phyloP scores from a whole-genome alignment of 1,139 yeast species.

The Yarrowia galli region DNA sequence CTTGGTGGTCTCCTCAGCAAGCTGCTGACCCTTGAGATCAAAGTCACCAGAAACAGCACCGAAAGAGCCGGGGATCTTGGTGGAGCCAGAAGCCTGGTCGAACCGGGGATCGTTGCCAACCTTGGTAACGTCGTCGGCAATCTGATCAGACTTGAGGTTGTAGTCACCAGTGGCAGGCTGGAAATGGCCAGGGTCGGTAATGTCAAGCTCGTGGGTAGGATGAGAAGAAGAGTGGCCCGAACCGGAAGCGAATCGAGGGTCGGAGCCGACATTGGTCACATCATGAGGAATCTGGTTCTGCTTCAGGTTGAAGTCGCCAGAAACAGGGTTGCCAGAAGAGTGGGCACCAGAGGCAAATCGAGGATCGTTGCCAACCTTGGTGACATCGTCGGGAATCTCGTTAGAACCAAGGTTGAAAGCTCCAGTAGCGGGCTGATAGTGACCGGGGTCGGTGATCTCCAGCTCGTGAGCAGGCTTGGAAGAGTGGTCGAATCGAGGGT shows the following conservation, averaged over 20 bases:
- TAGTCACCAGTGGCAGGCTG: not conserved
- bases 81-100: not conserved
- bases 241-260: conserved; percentile 11
- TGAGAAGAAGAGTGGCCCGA: not conserved
- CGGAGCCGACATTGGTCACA: not conserved
- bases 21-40: conserved; percentile 10
- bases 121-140: not conserved
- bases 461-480: not conserved
- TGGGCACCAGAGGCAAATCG: not conserved
- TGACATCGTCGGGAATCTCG: not conserved
- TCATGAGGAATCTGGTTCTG: not conserved
- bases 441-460: conserved; percentile 14
- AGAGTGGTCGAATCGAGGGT: not conserved
- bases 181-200: conserved; percentile 11
- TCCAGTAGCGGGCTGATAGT: conserved; percentile 5
- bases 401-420: not conserved
- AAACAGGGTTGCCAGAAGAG: not conserved
- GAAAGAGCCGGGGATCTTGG: not conserved
- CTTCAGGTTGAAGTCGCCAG: conserved; percentile 11
- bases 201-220: not conserved
- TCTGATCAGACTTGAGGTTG: not conserved
- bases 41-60: conserved; percentile 6
- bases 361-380: conserved; percentile 6
- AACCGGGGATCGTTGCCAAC: not conserved
- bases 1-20: conserved; percentile 1